phyloP scores from a whole-genome alignment of 192 early-diverging fungal genomes.

The Haplosporangium gracile region DNA sequence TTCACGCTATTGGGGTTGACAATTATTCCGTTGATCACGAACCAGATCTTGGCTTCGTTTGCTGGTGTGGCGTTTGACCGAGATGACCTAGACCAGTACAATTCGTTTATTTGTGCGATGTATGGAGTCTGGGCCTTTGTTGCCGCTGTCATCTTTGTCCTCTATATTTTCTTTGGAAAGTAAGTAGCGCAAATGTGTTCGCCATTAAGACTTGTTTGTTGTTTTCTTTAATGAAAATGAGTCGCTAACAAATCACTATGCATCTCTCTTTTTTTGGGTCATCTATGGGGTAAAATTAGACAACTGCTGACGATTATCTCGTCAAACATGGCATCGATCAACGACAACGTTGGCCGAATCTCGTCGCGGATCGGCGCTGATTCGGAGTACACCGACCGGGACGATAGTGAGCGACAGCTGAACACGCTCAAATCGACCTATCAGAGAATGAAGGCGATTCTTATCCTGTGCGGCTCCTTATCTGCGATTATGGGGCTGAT shows the following conservation, averaged over 20 bases:
- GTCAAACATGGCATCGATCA: slow-evolving; percentile 54
- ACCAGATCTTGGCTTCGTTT: slow-evolving; percentile 53
- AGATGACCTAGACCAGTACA: slow-evolving; percentile 38
- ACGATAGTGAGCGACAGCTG: slow-evolving; percentile 51
- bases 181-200: slow-evolving; percentile 9
- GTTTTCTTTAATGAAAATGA: background rate
- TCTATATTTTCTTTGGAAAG: slow-evolving; percentile 56
- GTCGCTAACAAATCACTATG: background rate
- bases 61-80: slow-evolving; percentile 40
- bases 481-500: slow-evolving; percentile 54
- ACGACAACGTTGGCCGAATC: slow-evolving; percentile 47
- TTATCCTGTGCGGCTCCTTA: slow-evolving; percentile 43
- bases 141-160: slow-evolving; percentile 46
- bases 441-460: slow-evolving; percentile 42
- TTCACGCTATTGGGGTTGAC: slow-evolving; percentile 42
- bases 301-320: slow-evolving; percentile 56
- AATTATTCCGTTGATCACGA: slow-evolving; percentile 34
- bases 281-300: background rate
- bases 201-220: background rate
- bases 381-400: slow-evolving; percentile 51
- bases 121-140: slow-evolving; percentile 51
- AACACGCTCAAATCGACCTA: slow-evolving; percentile 52
- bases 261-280: background rate
- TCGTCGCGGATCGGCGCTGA: slow-evolving; percentile 50
- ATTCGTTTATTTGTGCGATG: slow-evolving; percentile 46